Evolutionary conservation across 148 eudicot species (phyloP), one percentile per base, ranked within the genome.

Genomic region (Chenopodium berlandieri): DNA sequence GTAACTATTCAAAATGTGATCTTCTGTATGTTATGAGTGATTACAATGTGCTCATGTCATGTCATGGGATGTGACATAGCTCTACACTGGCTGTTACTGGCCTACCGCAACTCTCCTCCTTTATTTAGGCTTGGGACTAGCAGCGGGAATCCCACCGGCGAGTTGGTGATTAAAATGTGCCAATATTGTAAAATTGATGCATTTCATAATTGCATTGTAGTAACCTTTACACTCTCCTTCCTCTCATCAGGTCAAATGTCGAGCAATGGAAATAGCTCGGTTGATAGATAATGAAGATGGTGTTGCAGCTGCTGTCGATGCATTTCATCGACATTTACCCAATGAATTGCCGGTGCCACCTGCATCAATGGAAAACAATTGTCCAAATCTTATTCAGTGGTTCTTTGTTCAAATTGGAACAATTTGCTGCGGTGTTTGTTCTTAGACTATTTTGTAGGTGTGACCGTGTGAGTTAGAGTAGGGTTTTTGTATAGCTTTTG

Each of bases 271-370:
- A 84, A 76, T 92, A 44, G 97, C 93, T 19, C 80, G 79, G 79
- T 71, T 91, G 63, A 88, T 96, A 70, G 91, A 87, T 77, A 87
- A 85, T 31, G 99, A 96, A 88, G 95, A 96, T 79, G 99, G 98
- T 1, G 94, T 91, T 67, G 94, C 91, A 79, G 91, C 85, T 68
- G 99, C 98, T 66, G 98, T 96, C 60, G 95, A 94, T 83, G 89
- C 97, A 70, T 91, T 96, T 84, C 99, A 96, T 87, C 81, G 89
- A 50, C 91, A 94, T 81, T 86, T 96, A 78, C 93, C 97, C 30
- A 71, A 89, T n/a, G 90, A 92, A 77, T 58, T 90, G 64, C 92
- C 98, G n/a, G 56, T 85, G 66, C 89, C 84, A n/a, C 70, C 86
- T 27, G 46, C 92, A 20, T 70, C 82, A 13, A 83, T 82, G 34